These are phyloP conservation scores for Breviolum minutum DNA, from an alignment of 73 alveolate species.

Conservation along the genomic window DNA sequence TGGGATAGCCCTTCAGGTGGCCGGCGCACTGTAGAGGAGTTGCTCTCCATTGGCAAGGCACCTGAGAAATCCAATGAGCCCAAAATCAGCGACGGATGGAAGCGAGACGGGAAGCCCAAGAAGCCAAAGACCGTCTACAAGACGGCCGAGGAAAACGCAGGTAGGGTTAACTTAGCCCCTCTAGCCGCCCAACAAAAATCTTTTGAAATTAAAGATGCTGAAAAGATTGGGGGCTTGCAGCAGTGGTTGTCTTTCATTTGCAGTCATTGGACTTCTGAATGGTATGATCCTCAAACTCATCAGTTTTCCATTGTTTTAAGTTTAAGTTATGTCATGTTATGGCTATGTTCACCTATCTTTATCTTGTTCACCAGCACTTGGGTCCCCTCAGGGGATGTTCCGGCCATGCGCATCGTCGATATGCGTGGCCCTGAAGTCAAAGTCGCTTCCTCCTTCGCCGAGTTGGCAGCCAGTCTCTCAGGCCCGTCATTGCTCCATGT, in stretches of 20 bases:
- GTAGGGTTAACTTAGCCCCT: not conserved
- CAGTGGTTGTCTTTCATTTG: too few species aligned
- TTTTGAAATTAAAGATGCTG: too few species aligned
- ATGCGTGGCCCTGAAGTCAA: constrained; percentile 92
- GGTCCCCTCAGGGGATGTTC: not conserved
- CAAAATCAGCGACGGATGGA: constrained; percentile 84
- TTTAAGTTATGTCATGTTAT: not conserved
- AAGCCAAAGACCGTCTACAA: constrained; percentile 67
- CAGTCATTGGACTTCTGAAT: not conserved
- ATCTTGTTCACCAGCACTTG: not conserved
- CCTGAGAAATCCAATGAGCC: constrained; percentile 42
- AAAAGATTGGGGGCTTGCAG: too few species aligned
- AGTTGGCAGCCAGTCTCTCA: constrained; percentile 57
- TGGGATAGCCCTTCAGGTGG: not conserved
- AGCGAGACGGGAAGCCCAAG: constrained; percentile 79
- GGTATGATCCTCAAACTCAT: not conserved
- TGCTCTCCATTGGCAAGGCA: not conserved
- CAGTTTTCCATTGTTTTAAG: not conserved
- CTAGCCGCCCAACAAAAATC: not conserved
- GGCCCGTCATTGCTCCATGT: not conserved
- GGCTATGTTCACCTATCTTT: not conserved
- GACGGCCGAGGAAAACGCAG: constrained; percentile 53
- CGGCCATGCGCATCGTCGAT: constrained; percentile 82
- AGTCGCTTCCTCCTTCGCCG: constrained; percentile 75
- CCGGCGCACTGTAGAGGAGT: constrained; percentile 32